Evolutionary conservation across 2,329 filamentous ascomycete species (phyloP).

Genomic region (Penicillium sp.): DNA sequence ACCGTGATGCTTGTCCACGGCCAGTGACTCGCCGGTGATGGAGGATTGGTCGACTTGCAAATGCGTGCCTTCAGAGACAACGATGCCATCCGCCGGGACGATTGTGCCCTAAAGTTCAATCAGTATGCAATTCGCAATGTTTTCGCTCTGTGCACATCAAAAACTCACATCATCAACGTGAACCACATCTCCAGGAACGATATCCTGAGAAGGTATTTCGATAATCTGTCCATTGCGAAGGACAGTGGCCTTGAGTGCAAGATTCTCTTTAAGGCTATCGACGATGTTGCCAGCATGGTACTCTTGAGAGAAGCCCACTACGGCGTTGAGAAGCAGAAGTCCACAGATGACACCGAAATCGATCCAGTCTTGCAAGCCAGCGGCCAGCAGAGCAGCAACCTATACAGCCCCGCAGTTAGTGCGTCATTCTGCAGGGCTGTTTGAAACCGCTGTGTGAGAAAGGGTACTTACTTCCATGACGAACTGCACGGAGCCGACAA

Average conservation of each 20-base stretch:
- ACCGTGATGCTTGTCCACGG: conserved; percentile 78
- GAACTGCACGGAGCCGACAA: conserved; percentile 85
- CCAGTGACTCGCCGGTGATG: conserved; percentile 86
- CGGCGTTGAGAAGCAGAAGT: conserved; percentile 75
- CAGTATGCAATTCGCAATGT: background rate
- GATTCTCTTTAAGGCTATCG: conserved; percentile 83
- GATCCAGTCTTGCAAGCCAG: conserved; percentile 81
- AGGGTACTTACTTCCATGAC: conserved; percentile 72
- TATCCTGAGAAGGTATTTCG: conserved; percentile 75
- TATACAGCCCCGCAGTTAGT: conserved; percentile 27
- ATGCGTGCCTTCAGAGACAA: conserved; percentile 77
- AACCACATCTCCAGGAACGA: conserved; percentile 85
- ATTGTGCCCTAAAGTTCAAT: conserved; percentile 61
- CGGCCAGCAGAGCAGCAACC: conserved; percentile 73
- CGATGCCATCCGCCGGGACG: conserved; percentile 79
- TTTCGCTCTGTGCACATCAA: background rate
- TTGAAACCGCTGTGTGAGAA: background rate
- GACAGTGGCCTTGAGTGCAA: conserved; percentile 81
- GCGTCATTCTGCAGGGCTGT: background rate
- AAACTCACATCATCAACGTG: conserved; percentile 67
- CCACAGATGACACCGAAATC: conserved; percentile 89
- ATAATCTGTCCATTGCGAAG: conserved; percentile 72
- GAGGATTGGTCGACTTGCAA: conserved; percentile 88
- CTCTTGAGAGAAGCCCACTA: conserved; percentile 83
- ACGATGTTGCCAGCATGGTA: conserved; percentile 86